These are phyloP conservation scores for Malassezia obtusa DNA, from an alignment of 1,284 basidiomycete species.

Conservation along the genomic window DNA sequence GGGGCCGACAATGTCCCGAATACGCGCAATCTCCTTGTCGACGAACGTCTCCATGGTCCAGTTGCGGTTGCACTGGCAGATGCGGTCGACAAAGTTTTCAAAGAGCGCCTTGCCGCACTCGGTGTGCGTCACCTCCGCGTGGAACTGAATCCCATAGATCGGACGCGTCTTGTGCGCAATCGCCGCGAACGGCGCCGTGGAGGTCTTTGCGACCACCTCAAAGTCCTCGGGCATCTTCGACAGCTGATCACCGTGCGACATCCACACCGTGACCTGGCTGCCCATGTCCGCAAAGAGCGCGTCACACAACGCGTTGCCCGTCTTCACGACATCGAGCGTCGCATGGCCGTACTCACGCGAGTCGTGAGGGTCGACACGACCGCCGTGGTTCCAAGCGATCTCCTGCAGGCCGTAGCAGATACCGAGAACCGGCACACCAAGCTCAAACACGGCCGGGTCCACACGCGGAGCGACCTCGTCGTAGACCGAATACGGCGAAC, in stretches of 20 bases:
- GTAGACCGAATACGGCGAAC: slow-evolving; percentile 97
- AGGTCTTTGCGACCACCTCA: slow-evolving; percentile 75
- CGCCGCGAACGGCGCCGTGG: slow-evolving; percentile 82
- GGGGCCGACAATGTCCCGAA: slow-evolving; percentile 85
- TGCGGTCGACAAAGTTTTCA: slow-evolving; percentile 66
- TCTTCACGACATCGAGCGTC: slow-evolving; percentile 64
- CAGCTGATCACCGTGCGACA: slow-evolving; percentile 97
- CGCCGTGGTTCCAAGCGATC: slow-evolving; percentile 81
- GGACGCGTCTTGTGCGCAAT: slow-evolving; percentile 82
- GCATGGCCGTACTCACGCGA: slow-evolving; percentile 94
- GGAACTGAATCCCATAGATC: slow-evolving; percentile 96
- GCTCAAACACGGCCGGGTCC: slow-evolving; percentile 84
- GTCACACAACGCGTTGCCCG: slow-evolving; percentile 56
- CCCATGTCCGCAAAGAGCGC: slow-evolving; percentile 75
- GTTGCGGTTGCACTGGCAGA: slow-evolving; percentile 69
- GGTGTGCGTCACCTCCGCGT: slow-evolving; percentile 95
- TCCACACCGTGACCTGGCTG: slow-evolving; percentile 82
- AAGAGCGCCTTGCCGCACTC: slow-evolving; percentile 84
- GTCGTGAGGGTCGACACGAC: slow-evolving; percentile 75
- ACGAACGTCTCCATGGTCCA: slow-evolving; percentile 99
- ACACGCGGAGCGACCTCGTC: slow-evolving; percentile 84
- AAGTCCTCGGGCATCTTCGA: slow-evolving; percentile 72
- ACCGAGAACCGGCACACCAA: slow-evolving; percentile 83
- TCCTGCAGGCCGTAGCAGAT: slow-evolving; percentile 99
- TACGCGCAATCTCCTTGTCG: slow-evolving; percentile 88